Base-by-base conservation (phyloP, 192 early-diverging fungal species). In the Pecoramyces ruminantium region DNA sequence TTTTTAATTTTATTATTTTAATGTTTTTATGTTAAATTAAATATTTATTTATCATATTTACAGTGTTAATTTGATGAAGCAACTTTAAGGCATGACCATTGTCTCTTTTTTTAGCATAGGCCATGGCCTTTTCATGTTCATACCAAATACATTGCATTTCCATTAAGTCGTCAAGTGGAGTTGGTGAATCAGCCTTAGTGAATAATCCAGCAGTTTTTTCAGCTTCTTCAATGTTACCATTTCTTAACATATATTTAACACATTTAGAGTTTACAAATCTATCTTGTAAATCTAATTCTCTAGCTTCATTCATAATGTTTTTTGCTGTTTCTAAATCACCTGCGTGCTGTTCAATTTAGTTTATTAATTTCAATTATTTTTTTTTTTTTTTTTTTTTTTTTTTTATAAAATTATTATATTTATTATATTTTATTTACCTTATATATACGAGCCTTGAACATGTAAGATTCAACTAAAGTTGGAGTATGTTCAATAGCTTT, bases 101-200 rank as follows among this genome's bases (percentile, higher is more conserved):
- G 28, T 94, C 87, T 16, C 90, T 90, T 79, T 90, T 86, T 15
- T 92, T 88, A 25, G 88, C 84, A 81, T 89, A 91, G n/a, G 91
- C 90, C 79, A 93, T 86, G 5, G 92, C 97, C 78, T 88, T 87
- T 83, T 95, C 96, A 40, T 87, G 87, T 80, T 91, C 88, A 85
- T 95, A 97, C 97, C 96, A 97, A 81, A 91, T 92, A 78, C 92
- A 93, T 87, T 99, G 97, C 93, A 96, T 93, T 51, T 96, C 95
- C 25, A 92, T 86, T 77, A 98, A 87, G 82, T 97, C 95, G 58
- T 90, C 88, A 77, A 96, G 80, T 78, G 92, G 92, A 80, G 94
- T 89, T 30, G 88, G 80, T 27, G 86, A 86, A 51, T 92, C 92
- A 38, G 86, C 82, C 77, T 92, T 88, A 6, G 94, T 92, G 87